Evolutionary conservation across 202 grass and related monocot genomes (phyloP).

Genomic region (Brachypodium distachyon): DNA sequence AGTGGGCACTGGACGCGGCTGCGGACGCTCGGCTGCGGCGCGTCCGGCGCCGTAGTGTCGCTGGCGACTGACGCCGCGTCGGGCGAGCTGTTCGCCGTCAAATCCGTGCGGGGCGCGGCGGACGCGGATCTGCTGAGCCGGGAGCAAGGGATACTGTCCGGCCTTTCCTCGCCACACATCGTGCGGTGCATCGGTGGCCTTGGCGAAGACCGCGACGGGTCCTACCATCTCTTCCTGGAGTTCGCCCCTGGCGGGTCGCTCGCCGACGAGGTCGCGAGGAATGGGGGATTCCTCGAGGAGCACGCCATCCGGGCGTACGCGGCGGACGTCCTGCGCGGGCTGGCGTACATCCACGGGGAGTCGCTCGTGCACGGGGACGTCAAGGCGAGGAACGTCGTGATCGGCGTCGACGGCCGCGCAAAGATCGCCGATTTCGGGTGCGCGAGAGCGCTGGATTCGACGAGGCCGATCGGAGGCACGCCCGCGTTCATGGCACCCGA

Average conservation of each 20-base stretch:
- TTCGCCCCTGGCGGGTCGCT: slow-evolving; percentile 55
- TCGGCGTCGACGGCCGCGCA: slow-evolving; percentile 43
- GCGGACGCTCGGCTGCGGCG: slow-evolving; percentile 46
- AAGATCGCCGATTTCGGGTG: slow-evolving; percentile 78
- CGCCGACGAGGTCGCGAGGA: slow-evolving; percentile 33
- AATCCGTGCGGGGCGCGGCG: slow-evolving; percentile 27
- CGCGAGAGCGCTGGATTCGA: slow-evolving; percentile 1
- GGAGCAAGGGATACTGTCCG: slow-evolving; percentile 26
- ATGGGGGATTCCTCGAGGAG: slow-evolving; percentile 38
- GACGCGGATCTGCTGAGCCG: slow-evolving; percentile 25
- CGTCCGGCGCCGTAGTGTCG: slow-evolving; percentile 50
- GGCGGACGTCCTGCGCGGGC: slow-evolving; percentile 40
- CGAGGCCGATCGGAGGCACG: slow-evolving; percentile 39
- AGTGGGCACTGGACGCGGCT: slow-evolving; percentile 25
- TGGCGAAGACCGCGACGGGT: slow-evolving; percentile 2
- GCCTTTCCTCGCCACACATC: slow-evolving; percentile 41
- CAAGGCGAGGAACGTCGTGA: slow-evolving; percentile 46
- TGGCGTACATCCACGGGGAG: slow-evolving; percentile 47
- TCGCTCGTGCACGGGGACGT: slow-evolving; percentile 58
- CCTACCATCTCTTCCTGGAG: slow-evolving; percentile 56
- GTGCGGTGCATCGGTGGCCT: slow-evolving; percentile 44
- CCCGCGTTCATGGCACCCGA: slow-evolving; percentile 89
- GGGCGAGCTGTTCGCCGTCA: slow-evolving; percentile 52
- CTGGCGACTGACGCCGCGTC: slow-evolving; percentile 29
- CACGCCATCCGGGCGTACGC: neutral